Base-by-base conservation (phyloP, 352 stramenopile species). In the Globisporangium alternatum region DNA sequence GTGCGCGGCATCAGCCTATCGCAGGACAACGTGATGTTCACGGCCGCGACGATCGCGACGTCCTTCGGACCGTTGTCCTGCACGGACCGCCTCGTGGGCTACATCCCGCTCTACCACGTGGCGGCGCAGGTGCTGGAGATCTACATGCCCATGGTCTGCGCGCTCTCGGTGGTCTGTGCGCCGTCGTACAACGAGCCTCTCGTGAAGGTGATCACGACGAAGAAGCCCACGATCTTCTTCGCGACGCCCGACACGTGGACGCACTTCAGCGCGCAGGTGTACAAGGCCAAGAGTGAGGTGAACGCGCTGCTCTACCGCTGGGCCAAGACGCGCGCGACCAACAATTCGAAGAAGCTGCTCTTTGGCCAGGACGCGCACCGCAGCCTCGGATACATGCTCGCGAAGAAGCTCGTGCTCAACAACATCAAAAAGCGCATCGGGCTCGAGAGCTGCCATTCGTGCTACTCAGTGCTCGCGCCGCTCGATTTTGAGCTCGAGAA, bases 11-110 rank as follows among this genome's bases (percentile, higher is more conserved):
- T 71, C 2, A 79, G 80, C 41, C 51, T 95, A 0, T 90, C 84
- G n/a, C 86, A 95, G 56, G 84, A 95, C 72, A 95, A 95, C 39
- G 75, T 90, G 10, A 73, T 95, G 51, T 95, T 93, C 65, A 92
- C 86, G 8, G 82, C 84, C 9, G 70, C 79, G 15, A 81, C 79
- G 2, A 74, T 95, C 35, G 83, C 83, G 2, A 63, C 65, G 8
- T 80, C 78, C 60, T 86, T 90, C 56, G 83, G 82, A 0, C 75
- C 88, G 22, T 58, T 88, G 2, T 75, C 60, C 19, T 76, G 56
- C 30, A 44, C 58, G 0, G 83, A 95, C 56, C 78, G 80, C 8
- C 60, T 91, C 1, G 75, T 93, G 2, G 83, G 74, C 21, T 91
- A 93, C 64, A 53, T 95, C 17, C 83, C 81, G 8, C 71, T 93